Conservation (phyloP, 129 eudicot genomes). For the Glebionis coronaria region DNA sequence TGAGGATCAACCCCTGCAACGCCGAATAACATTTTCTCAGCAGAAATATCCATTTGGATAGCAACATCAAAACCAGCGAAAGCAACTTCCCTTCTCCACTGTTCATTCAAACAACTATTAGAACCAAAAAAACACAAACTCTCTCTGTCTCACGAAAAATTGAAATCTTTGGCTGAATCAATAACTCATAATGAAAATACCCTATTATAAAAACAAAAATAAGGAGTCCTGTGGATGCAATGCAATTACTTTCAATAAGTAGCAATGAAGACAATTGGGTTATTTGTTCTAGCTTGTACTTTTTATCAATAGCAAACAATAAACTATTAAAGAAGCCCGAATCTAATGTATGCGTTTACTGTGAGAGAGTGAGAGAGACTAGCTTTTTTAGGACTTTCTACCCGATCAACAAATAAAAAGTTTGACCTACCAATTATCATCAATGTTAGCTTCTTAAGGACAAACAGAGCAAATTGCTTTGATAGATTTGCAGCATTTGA, state of each 20-base stretch:
- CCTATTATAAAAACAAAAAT: not conserved
- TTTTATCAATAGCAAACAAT: not conserved
- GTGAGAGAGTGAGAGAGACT: not conserved
- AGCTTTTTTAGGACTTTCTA: not conserved
- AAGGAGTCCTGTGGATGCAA: not conserved
- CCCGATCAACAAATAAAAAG: not conserved
- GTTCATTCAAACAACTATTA: constrained; percentile 14
- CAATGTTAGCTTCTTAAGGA: not conserved
- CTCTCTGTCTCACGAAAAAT: not conserved
- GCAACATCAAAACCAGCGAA: constrained; percentile 99
- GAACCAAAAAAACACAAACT: constrained; percentile 14
- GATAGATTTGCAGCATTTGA: not conserved
- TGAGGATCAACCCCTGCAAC: constrained; percentile 74
- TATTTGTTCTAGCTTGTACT: not conserved
- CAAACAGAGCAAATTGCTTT: not conserved
- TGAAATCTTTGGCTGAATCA: not conserved
- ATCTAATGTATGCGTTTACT: constrained; percentile 1
- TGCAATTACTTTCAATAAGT: not conserved
- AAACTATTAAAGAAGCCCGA: not conserved
- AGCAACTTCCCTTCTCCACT: constrained; percentile 99
- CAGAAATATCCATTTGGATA: constrained; percentile 95
- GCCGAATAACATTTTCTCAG: constrained; percentile 92
- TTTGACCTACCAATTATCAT: not conserved
- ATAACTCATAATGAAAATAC: not conserved
- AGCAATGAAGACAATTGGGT: not conserved